These are phyloP conservation scores for Suillus tomentosus DNA, from an alignment of 768 basidiomycete genomes.

Conservation along the genomic window DNA sequence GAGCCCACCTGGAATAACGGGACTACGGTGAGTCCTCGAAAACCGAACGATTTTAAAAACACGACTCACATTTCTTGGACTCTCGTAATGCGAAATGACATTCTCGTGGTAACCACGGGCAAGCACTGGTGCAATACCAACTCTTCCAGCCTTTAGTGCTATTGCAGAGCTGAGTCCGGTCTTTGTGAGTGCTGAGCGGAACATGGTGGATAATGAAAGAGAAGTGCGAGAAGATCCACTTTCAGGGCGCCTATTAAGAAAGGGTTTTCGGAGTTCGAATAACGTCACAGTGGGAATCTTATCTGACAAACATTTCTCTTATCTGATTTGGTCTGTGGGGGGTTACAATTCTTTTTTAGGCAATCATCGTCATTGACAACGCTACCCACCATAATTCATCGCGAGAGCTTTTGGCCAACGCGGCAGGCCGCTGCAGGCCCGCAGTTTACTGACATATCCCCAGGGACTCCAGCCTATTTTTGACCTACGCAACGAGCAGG, in stretches of 20 bases:
- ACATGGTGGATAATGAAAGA: constrained; percentile 55
- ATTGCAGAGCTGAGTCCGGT: constrained; percentile 47
- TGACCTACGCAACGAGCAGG: not conserved
- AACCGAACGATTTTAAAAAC: constrained; percentile 35
- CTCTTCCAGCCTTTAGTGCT: constrained; percentile 43
- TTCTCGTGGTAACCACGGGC: constrained; percentile 90
- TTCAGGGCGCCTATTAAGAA: constrained; percentile 1
- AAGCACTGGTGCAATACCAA: constrained; percentile 49
- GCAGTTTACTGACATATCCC: not conserved
- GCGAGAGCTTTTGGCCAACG: not conserved
- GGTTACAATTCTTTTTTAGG: too few relatives aligned
- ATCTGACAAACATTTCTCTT: constrained; percentile 18
- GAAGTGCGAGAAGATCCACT: constrained; percentile 9
- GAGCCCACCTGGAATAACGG: constrained; percentile 78
- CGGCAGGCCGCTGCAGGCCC: not conserved
- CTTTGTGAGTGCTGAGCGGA: constrained; percentile 61
- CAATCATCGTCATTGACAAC: too few relatives aligned
- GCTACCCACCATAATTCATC: too few relatives aligned
- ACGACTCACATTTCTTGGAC: constrained; percentile 87
- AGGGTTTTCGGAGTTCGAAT: constrained; percentile 19
- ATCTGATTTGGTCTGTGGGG: not conserved
- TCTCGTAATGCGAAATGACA: constrained; percentile 97
- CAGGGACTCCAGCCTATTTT: not conserved
- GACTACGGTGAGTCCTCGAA: constrained; percentile 61
- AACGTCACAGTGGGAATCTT: constrained; percentile 17